These are phyloP conservation scores for Teunomyces tritomae DNA, from an alignment of 805 yeast genomes.

Conservation along the genomic window DNA sequence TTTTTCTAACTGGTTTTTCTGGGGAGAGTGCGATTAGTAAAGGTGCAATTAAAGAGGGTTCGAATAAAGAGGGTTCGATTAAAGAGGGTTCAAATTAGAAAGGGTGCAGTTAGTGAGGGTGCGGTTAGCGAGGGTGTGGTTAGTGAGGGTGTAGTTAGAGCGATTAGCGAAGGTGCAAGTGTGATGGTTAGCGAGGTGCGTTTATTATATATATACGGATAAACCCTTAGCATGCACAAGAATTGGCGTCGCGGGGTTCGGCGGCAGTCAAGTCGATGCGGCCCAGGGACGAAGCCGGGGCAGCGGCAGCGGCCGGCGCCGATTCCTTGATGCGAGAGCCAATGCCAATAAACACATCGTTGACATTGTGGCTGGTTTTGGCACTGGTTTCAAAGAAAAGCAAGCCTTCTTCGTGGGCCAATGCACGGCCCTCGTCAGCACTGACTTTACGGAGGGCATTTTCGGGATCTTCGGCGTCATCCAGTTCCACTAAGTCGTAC, in stretches of 20 bases:
- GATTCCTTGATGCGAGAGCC: conserved; percentile 79
- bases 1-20: background rate
- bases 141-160: too few relatives aligned
- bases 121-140: too few relatives aligned
- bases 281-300: conserved; percentile 13
- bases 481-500: conserved; percentile 68
- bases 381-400: conserved; percentile 94
- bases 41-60: too few relatives aligned
- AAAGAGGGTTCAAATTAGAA: too few relatives aligned
- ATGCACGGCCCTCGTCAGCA: conserved; percentile 76
- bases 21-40: too few relatives aligned
- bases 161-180: too few relatives aligned
- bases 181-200: too few relatives aligned
- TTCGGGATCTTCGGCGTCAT: conserved; percentile 41
- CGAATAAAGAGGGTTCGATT: too few relatives aligned
- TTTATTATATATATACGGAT: too few relatives aligned
- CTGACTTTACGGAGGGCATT: conserved; percentile 73
- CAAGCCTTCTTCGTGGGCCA: conserved; percentile 89
- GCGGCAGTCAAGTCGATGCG: conserved; percentile 35
- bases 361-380: conserved; percentile 83
- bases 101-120: too few relatives aligned
- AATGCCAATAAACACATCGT: conserved; percentile 85
- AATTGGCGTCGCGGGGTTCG: conserved; percentile 11
- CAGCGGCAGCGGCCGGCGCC: conserved; percentile 6
- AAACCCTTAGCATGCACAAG: conserved; percentile 6